Percentiles rank a stretch among this genome's conserved stretches.
phyloP scores from a whole-genome alignment of 2,329 filamentous ascomycete genomes.

The Penicillium sp. region DNA sequence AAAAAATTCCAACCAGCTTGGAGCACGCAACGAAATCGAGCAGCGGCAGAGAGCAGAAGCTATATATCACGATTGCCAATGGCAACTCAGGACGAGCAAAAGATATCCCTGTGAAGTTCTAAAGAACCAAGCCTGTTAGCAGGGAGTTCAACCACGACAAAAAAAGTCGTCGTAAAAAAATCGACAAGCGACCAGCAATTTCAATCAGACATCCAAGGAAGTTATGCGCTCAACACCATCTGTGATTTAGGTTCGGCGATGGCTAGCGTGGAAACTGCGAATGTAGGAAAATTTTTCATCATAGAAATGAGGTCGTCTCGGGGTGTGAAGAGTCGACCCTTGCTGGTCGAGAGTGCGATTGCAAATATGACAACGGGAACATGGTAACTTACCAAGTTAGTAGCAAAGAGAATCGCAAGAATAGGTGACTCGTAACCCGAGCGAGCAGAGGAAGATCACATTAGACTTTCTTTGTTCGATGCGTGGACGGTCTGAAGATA shows the following conservation, averaged over 20 bases:
- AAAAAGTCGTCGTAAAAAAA: slow-evolving; percentile 17
- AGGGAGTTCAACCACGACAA: slow-evolving; percentile 18
- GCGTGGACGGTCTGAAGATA: slow-evolving; percentile 14
- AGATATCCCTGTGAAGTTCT: slow-evolving; percentile 18
- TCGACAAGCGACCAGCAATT: slow-evolving; percentile 32
- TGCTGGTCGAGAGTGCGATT: slow-evolving; percentile 26
- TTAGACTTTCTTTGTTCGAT: slow-evolving; percentile 23
- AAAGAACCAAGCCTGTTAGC: slow-evolving; percentile 31
- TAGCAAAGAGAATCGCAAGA: background rate
- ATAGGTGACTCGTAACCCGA: background rate
- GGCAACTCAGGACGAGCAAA: background rate
- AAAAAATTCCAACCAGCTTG: background rate
- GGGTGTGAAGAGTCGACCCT: slow-evolving; percentile 6
- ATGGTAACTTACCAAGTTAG: slow-evolving; percentile 28
- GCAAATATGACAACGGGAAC: slow-evolving; percentile 17
- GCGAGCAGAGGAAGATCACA: slow-evolving; percentile 17
- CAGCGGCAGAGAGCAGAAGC: background rate
- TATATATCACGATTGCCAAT: background rate
- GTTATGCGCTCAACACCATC: slow-evolving; percentile 45
- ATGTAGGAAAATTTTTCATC: slow-evolving; percentile 53
- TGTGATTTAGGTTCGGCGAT: slow-evolving; percentile 43
- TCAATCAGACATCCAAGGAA: slow-evolving; percentile 50
- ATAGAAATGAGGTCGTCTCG: slow-evolving; percentile 36
- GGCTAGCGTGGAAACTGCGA: slow-evolving; percentile 51
- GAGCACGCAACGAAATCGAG: background rate